Conservation (phyloP, 73 alveolate species). For the Stentor coeruleus region DNA sequence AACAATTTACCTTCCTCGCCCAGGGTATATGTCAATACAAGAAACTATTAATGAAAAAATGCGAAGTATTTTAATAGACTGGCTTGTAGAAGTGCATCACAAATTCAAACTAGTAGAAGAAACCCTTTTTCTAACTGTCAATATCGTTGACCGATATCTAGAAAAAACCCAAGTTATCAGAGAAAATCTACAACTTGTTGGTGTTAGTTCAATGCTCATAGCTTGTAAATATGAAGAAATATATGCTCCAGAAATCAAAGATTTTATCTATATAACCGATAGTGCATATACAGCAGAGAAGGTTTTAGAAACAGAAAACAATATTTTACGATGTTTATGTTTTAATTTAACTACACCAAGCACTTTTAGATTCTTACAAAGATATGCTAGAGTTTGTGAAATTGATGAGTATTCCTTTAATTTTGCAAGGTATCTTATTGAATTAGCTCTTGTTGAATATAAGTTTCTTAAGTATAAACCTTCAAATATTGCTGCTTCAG, state of each 20-base stretch:
- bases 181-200: constrained; percentile 69
- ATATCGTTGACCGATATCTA: constrained; percentile 79
- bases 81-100: constrained; percentile 81
- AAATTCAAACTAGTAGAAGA: constrained; percentile 63
- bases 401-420: constrained; percentile 56
- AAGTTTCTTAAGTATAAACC: constrained; percentile 50
- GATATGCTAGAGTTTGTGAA: constrained; percentile 46
- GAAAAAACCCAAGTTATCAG: constrained; percentile 53
- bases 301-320: constrained; percentile 73
- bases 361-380: constrained; percentile 69
- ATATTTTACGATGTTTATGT: constrained; percentile 60
- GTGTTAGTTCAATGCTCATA: constrained; percentile 82
- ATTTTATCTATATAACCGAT: constrained; percentile 82
- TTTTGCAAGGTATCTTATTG: constrained; percentile 72
- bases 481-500: constrained; percentile 56
- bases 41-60: constrained; percentile 71
- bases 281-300: constrained; percentile 79
- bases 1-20: constrained; percentile 31
- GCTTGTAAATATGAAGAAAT: constrained; percentile 89
- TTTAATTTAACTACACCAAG: constrained; percentile 65
- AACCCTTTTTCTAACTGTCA: constrained; percentile 75
- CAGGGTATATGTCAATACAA: constrained; percentile 66
- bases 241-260: constrained; percentile 78
- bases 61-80: constrained; percentile 79
- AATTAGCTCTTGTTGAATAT: constrained; percentile 71